Conservation (phyloP, 352 stramenopile species). For the Globisporangium canariense region DNA sequence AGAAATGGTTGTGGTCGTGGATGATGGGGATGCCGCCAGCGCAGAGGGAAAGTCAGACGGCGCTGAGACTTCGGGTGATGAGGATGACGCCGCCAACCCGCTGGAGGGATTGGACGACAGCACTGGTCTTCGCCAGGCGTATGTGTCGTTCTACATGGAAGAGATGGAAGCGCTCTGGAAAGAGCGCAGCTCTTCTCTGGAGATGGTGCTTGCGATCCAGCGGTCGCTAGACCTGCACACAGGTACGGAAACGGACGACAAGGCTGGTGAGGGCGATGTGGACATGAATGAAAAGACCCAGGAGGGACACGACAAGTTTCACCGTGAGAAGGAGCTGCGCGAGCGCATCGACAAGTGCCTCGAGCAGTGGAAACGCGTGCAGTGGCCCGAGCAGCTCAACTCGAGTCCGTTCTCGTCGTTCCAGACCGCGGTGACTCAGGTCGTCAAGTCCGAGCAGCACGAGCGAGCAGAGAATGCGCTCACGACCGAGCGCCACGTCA, state of each 20-base stretch:
- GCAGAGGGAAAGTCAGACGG: constrained; percentile 10
- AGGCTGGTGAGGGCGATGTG: constrained; percentile 18
- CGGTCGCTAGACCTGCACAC: constrained; percentile 36
- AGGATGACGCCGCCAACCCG: neutral
- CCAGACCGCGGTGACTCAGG: constrained; percentile 8
- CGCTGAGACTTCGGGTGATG: constrained; percentile 5
- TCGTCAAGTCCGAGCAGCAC: constrained; percentile 33
- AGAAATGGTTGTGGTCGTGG: constrained; percentile 4
- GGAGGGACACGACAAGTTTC: constrained; percentile 33
- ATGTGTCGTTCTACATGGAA: constrained; percentile 75
- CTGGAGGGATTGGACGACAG: constrained; percentile 36
- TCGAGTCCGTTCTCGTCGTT: constrained; percentile 37
- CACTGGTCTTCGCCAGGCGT: constrained; percentile 52
- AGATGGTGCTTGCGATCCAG: constrained; percentile 73
- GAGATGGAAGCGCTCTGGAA: constrained; percentile 84
- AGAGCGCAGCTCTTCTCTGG: constrained; percentile 67
- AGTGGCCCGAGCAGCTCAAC: constrained; percentile 63
- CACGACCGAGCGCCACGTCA: constrained; percentile 10
- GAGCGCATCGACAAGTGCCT: constrained; percentile 46
- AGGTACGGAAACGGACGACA: constrained; percentile 5
- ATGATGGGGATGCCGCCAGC: neutral
- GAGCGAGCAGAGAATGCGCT: neutral
- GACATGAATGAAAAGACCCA: constrained; percentile 27
- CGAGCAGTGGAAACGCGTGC: constrained; percentile 58
- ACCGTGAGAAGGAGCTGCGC: constrained; percentile 45